Base-by-base conservation (phyloP, 805 yeast genomes). In the Candida namnaoensis region DNA sequence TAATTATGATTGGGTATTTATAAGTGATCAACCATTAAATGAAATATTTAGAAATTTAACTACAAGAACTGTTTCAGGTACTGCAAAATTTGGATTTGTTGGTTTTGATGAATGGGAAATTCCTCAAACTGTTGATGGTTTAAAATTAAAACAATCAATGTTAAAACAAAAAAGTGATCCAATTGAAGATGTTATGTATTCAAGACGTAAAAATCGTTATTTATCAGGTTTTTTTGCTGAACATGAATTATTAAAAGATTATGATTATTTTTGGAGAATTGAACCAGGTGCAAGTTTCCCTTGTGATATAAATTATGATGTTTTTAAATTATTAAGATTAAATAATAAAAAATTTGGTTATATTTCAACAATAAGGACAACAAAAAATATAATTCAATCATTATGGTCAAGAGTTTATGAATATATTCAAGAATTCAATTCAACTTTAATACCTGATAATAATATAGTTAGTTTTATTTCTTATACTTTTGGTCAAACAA, bases 151-250 rank as follows among this genome's bases (percentile, higher is more conserved):
- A 9, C 52, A 54, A 35, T 60, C 66, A 11, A 62, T 80, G 37
- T 40, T 64, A 76, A 73, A 45, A 41, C 7, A 59, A 64, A 11
- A 54, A 64, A 34, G 52, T 26, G 28, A 26, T 26, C 28, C 28
- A 26, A 67, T 77, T 15, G 85, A 78, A 7, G 71, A 58, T 24
- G 63, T 70, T 13, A 70, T 72, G 39, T 63, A 75, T n/a, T 82
- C 82, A 56, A 65, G 87, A 44, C 80, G 78, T 56, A 83, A 32
- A 30, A 38, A 5, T 26, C 74, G 96, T 57, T 88, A 73, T 56
- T 93, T 87, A 62, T 82, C 93, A 12, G 96, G 35, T 78, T 81
- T 79, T 49, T 78, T 84, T 59, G 76, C 68, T 56, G 61, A 72
- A 35, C 85, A 82, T 55, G 71, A 71, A 38, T 57, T 80, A 37